These are phyloP conservation scores for Xenoacremonium recifei DNA, from an alignment of 2,329 filamentous ascomycete genomes.

Conservation along the genomic window DNA sequence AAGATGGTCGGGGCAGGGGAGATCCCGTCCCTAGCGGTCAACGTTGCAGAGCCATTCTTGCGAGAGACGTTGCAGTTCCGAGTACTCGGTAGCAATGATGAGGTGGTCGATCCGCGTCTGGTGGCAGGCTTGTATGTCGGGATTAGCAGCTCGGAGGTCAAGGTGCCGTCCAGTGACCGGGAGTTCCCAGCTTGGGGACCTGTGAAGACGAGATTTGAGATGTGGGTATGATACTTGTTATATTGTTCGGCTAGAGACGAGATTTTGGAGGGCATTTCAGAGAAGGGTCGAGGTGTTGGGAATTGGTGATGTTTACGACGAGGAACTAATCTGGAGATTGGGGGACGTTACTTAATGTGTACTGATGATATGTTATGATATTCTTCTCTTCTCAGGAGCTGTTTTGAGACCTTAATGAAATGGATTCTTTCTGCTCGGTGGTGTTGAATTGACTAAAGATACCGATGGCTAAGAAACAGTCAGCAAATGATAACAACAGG, in stretches of 20 bases:
- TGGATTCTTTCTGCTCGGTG: too few relatives aligned
- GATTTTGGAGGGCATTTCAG: background rate
- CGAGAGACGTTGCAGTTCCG: slow-evolving; percentile 34
- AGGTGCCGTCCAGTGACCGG: slow-evolving; percentile 18
- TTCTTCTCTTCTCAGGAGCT: too few relatives aligned
- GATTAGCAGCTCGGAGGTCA: slow-evolving; percentile 31
- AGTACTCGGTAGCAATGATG: slow-evolving; percentile 26
- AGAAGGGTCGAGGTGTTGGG: background rate
- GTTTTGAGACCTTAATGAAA: background rate
- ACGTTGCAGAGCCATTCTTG: slow-evolving; percentile 42
- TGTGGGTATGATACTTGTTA: slow-evolving; percentile 18
- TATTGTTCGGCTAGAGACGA: background rate
- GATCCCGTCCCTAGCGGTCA: slow-evolving; percentile 36
- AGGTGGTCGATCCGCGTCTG: slow-evolving; percentile 20
- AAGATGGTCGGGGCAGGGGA: slow-evolving; percentile 36
- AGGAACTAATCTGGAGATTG: background rate
- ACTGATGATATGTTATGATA: background rate
- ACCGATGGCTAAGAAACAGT: too few relatives aligned
- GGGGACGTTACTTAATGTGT: slow-evolving; percentile 1
- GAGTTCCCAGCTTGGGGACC: slow-evolving; percentile 29
- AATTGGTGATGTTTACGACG: background rate
- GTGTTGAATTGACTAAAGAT: too few relatives aligned
- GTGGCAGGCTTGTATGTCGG: slow-evolving; percentile 30
- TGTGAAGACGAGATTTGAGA: slow-evolving; percentile 18
- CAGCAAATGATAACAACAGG: too few relatives aligned